Evolutionary conservation across 2,329 filamentous ascomycete genomes (phyloP), one percentile per base, ranked within the genome.

Genomic region (Septoria linicola): DNA sequence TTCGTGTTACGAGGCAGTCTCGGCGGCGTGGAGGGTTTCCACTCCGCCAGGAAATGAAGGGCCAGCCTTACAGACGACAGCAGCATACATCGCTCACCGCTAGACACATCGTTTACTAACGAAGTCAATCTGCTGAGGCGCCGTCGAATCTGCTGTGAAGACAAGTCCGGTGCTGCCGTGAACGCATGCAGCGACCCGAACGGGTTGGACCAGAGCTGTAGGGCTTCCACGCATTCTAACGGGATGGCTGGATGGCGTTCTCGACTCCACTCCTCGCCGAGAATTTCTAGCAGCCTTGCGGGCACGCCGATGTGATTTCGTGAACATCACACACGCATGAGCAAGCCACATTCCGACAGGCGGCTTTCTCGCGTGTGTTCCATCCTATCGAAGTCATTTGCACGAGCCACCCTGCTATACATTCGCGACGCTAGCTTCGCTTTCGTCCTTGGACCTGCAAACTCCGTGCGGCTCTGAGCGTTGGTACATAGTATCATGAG

Each of bases 271-370:
- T 27, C 23, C 5, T 11, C 19, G 41, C 41, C 41, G 13, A 34
- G 30, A 32, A 6, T 34, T 34, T 34, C 31, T 6, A n/a, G 35
- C 42, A 45, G 42, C 42, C 42, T 31, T 45, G 42, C 42, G 42
- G 31, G 11, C 42, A 31, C 42, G 32, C 42, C 42, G 42, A 21
- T 23, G 42, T 36, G 31, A 13, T 21, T 11, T 30, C 20, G 27
- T 30, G 13, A 16, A 27, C 21, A 25, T 41, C 11, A 25, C 25
- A 27, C 13, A 43, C 41, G 41, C 27, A 3, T 45, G 41, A 45
- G 31, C 20, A 45, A 34, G 41, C 41, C 41, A 45, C 41, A 8
- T 8, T 10, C 41, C 39, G 21, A 14, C 41, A n/a, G 31, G 41
- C 41, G 41, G 41, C n/a, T 17, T 16, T 8, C 32, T 35, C 41